Base-by-base conservation (phyloP, 345 rosid genomes). In the Lepidium aucheri region DNA sequence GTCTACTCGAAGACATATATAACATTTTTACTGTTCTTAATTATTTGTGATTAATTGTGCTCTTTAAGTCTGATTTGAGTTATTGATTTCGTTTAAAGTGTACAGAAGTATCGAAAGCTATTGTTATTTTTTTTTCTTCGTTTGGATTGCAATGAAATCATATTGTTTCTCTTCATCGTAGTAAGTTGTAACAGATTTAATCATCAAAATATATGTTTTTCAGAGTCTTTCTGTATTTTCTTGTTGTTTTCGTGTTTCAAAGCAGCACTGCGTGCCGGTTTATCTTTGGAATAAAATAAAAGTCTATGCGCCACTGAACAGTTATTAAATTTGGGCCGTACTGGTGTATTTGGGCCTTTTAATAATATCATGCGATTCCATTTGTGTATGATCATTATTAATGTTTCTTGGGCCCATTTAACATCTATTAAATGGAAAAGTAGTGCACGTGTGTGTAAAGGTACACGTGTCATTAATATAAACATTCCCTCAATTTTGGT, bases 31-130 rank as follows among this genome's bases (percentile, higher is more conserved):
- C 36, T 3, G n/a, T 71, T 64, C 39, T 71, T 71, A 38, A 43
- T 30, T 22, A 20, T n/a, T 3, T 72, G 69, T 72, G 76, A 72
- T 72, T 72, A 72, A 57, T 41, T 65, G 33, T 65, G 47, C 65
- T 65, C 45, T 57, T 36, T 8, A 24, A 35, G 60, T 8, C 10
- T 72, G 59, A 6, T 58, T 72, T 58, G 55, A 50, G 33, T 72
- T 72, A 22, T 56, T 72, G 39, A 41, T 56, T 64, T 40, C 32
- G 22, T 49, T 72, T 14, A 39, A 64, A 64, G 4, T 72, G 70
- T 72, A 65, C 52, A 72, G 42, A 63, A 18, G 28, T 30, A 10
- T 17, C 28, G 10, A 34, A 32, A 46, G 70, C 34, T 38, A 8
- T 64, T 52, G 8, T 56, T 43, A 46, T 52, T 52, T 50, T 40